Evolutionary conservation across 371 early-diverging fungal genomes (phyloP), one percentile per base, ranked within the genome.

Genomic region (Haplosporangium sp.): DNA sequence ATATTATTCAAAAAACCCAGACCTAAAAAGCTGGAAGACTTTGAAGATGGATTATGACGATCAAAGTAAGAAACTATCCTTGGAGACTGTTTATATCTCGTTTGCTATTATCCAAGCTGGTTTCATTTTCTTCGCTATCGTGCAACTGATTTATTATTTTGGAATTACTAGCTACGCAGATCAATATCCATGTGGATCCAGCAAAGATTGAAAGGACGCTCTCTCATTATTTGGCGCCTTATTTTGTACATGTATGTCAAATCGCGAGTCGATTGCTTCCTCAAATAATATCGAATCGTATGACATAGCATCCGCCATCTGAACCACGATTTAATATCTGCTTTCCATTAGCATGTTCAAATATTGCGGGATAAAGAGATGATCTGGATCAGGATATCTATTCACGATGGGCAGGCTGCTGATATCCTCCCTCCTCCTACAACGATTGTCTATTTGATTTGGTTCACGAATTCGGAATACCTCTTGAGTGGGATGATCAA

Each of bases 361-460:
- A 65, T 59, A 5, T 50, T 59, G 48, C 73, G 64, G 12, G 64
- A 83, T 10, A 69, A 77, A 38, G 62, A 80, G 12, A 76, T 81
- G 55, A 55, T 82, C 47, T 86, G 89, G 87, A 68, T 86, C n/a
- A 74, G 86, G 54, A 81, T 88, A 48, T 73, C 81, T 40, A 52
- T 86, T 21, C 80, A 74, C 59, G 83, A 85, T 11, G 77, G 69
- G 23, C 53, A 76, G 42, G 64, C 81, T 23, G 67, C 81, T 16
- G 64, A 71, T 40, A 50, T 62, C 6, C 64, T 81, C 16, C 87
- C 87, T 18, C 12, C 55, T 1, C 58, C 62, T 18, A 10, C 67
- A 5, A 63, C 72, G 7, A 65, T 77, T 52, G 74, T 79, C 1
- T 84, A 83, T 43, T 54, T 87, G n/a, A 76, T 86, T 3, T 84